These are phyloP conservation scores for Crocinoboletus sp. DNA, from an alignment of 1,284 basidiomycete genomes.

Conservation along the genomic window DNA sequence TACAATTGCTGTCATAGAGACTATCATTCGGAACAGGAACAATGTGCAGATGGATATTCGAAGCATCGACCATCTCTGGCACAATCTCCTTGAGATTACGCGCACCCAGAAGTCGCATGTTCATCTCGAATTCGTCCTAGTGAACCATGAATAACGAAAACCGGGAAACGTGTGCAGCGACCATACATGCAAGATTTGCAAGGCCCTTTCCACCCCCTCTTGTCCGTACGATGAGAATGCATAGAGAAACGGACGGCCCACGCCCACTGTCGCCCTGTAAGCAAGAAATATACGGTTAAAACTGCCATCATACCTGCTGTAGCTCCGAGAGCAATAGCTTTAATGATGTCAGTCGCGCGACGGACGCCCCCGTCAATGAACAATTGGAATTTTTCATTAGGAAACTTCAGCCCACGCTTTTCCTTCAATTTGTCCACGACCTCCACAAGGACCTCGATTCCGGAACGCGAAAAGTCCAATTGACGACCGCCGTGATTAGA, in stretches of 20 bases:
- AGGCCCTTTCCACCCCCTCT: constrained; percentile 73
- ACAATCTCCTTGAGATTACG: constrained; percentile 72
- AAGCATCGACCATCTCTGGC: constrained; percentile 86
- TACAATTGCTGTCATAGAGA: constrained; percentile 79
- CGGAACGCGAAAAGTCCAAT: constrained; percentile 88
- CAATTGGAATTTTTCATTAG: constrained; percentile 70
- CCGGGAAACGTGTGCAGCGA: not conserved
- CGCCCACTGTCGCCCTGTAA: constrained; percentile 46
- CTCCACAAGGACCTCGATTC: constrained; percentile 86
- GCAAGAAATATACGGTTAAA: not conserved
- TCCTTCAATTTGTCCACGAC: constrained; percentile 74
- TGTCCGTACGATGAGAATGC: constrained; percentile 87
- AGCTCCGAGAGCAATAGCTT: constrained; percentile 90
- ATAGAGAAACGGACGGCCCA: constrained; percentile 85
- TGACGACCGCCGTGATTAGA: constrained; percentile 94
- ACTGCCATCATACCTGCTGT: constrained; percentile 57
- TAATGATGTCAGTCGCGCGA: constrained; percentile 88
- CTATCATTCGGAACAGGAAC: constrained; percentile 64
- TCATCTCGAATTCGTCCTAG: constrained; percentile 94
- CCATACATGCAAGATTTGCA: constrained; percentile 74
- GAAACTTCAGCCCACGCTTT: constrained; percentile 59
- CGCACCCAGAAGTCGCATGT: constrained; percentile 85
- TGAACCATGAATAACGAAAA: constrained; percentile 5
- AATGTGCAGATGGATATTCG: constrained; percentile 58
- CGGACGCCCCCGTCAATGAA: constrained; percentile 94